These are phyloP conservation scores for Cystobasidium tubakii DNA, from an alignment of 768 basidiomycete genomes.

Conservation along the genomic window DNA sequence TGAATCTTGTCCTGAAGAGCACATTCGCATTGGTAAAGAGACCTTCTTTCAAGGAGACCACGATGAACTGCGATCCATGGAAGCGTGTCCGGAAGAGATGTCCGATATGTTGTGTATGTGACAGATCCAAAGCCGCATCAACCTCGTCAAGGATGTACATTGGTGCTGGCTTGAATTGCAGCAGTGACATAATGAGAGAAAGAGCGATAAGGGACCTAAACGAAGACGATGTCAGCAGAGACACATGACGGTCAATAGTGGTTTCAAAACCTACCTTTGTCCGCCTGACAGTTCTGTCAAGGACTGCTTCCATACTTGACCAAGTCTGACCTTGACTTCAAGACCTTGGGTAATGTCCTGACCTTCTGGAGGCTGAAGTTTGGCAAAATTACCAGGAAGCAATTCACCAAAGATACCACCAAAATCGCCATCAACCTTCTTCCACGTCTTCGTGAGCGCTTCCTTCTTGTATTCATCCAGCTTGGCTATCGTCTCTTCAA, in stretches of 20 bases:
- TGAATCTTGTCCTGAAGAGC: conserved; percentile 82
- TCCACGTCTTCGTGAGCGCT: conserved; percentile 89
- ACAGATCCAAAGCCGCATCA: conserved; percentile 91
- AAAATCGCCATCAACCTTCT: conserved; percentile 92
- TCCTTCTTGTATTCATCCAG: conserved; percentile 91
- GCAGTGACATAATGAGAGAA: conserved; percentile 93
- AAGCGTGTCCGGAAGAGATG: conserved; percentile 95
- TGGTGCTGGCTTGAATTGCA: conserved; percentile 98
- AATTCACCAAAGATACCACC: conserved; percentile 93
- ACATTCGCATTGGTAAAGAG: conserved; percentile 94
- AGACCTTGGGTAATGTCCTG: conserved; percentile 90
- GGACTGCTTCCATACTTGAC: conserved; percentile 94
- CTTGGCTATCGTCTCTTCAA: conserved; percentile 85
- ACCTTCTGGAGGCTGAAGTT: conserved; percentile 85
- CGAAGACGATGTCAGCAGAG: conserved; percentile 10
- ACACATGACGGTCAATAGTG: neutral
- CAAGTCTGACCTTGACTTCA: conserved; percentile 93
- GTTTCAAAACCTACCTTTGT: conserved; percentile 62
- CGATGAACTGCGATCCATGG: conserved; percentile 96
- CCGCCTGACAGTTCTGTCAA: conserved; percentile 95
- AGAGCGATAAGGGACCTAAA: conserved; percentile 88
- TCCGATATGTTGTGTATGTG: conserved; percentile 92
- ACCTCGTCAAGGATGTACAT: conserved; percentile 99
- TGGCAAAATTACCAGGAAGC: conserved; percentile 91
- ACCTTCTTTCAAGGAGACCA: conserved; percentile 92